phyloP scores from a whole-genome alignment of 768 basidiomycete genomes.

The Trametes meyenii region DNA sequence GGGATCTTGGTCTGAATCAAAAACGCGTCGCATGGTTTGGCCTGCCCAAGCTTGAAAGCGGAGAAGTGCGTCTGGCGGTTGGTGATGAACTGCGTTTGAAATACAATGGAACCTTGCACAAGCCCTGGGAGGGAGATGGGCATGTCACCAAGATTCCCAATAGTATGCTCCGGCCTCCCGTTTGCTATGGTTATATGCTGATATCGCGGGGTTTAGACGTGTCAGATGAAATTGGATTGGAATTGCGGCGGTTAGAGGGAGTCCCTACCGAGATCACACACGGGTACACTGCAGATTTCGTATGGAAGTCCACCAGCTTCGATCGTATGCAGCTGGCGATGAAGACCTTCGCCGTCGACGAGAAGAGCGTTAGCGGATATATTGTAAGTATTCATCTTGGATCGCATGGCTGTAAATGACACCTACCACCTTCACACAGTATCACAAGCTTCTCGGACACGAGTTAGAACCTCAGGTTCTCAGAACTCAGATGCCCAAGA shows the following conservation, averaged over 20 bases:
- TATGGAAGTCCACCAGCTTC: constrained; percentile 99
- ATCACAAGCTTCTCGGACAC: constrained; percentile 97
- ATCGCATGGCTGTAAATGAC: constrained; percentile 4
- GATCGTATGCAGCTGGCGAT: constrained; percentile 99
- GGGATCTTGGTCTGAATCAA: constrained; percentile 98
- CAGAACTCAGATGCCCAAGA: constrained; percentile 92
- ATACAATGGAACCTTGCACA: constrained; percentile 87
- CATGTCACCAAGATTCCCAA: constrained; percentile 99
- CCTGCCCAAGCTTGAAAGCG: constrained; percentile 95
- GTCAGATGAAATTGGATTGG: constrained; percentile 96
- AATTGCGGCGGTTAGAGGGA: constrained; percentile 86
- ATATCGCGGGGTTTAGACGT: constrained; percentile 61
- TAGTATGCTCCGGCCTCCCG: constrained; percentile 56
- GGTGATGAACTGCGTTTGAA: constrained; percentile 93
- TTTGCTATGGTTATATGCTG: not conserved
- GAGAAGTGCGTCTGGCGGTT: constrained; percentile 94
- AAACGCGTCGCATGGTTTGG: constrained; percentile 99
- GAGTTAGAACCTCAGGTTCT: constrained; percentile 94
- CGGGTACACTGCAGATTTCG: constrained; percentile 97
- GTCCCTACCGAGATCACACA: constrained; percentile 94
- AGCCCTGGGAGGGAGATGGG: constrained; percentile 95
- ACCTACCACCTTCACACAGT: constrained; percentile 50
- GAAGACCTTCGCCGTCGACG: constrained; percentile 99
- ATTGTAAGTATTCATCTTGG: constrained; percentile 44
- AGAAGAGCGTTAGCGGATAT: constrained; percentile 98